A percentile compares a stretch with the other conserved stretches of the same genome.
Conservation (phyloP, 2,329 filamentous ascomycete genomes). For the Microdochium paspali region DNA sequence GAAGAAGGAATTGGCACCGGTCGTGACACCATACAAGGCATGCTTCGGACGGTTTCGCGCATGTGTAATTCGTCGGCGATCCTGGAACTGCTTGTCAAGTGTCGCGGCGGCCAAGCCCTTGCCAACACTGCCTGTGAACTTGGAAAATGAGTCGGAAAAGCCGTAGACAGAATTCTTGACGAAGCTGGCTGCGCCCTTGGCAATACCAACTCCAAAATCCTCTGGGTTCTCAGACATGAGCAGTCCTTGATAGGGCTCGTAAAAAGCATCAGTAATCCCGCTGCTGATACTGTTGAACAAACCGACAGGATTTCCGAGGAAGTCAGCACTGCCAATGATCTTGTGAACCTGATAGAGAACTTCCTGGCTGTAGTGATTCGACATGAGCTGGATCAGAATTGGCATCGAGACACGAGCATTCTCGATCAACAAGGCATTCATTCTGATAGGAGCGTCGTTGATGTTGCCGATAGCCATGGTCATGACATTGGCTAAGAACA, state of each 20-base stretch:
- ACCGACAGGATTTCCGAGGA: conserved; percentile 93
- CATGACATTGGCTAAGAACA: conserved; percentile 98
- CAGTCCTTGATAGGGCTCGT: conserved; percentile 95
- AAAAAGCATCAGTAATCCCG: conserved; percentile 95
- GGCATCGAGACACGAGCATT: conserved; percentile 87
- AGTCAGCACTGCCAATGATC: conserved; percentile 93
- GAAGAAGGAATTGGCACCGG: conserved; percentile 89
- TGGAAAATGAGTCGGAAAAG: conserved; percentile 93
- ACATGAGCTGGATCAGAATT: conserved; percentile 75
- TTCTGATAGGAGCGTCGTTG: conserved; percentile 89
- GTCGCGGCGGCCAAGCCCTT: conserved; percentile 94
- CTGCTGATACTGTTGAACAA: conserved; percentile 98
- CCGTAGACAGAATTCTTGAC: conserved; percentile 98
- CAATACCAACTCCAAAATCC: conserved; percentile 89
- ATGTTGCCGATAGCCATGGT: conserved; percentile 99
- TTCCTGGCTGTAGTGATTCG: conserved; percentile 94
- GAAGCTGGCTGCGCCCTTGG: conserved; percentile 92
- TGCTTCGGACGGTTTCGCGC: conserved; percentile 94
- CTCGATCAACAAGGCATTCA: conserved; percentile 90
- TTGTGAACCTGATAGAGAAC: conserved; percentile 94
- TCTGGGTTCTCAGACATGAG: conserved; percentile 95
- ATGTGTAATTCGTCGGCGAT: conserved; percentile 85
- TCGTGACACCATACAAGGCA: conserved; percentile 89
- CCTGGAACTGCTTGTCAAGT: conserved; percentile 97
- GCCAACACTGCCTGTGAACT: conserved; percentile 93